Evolutionary conservation across 2,329 filamentous ascomycete genomes (phyloP), one percentile per base, ranked within the genome.

Genomic region (Aspergillus viridinutans): DNA sequence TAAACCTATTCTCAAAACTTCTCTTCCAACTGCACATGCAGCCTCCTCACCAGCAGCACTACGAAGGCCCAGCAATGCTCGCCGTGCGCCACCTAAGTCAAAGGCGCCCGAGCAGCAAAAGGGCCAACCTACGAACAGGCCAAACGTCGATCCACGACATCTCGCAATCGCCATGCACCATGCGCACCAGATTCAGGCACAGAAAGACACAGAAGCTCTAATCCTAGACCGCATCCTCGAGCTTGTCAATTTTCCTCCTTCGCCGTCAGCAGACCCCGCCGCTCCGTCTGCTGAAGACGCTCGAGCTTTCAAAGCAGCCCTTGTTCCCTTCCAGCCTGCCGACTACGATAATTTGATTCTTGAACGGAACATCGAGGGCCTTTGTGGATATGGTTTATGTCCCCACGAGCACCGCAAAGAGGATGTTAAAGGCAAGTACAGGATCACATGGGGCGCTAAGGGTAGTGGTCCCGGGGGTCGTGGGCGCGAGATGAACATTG

Each of bases 281-380:
- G 71, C 75, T 2, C 84, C 85, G 2, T 80, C 85, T 6, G 67
- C 81, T 1, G 71, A 81, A 32, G 91, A 96, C 70, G 81, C 81
- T 1, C 71, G 75, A 42, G 76, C 78, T 54, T 92, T 97, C 75
- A 86, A 87, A 65, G 69, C 78, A 3, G 82, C 85, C 38, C 77
- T 97, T 25, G 77, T 82, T 9, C 80, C 85, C 47, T 97, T 97
- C 75, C 90, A 93, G 70, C 90, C 92, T 0, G 82, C 83, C 53
- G 93, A 99, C 77, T 96, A 95, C 77, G 91, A 96, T 69, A 89
- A 90, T 62, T 79, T 97, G 51, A 86, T 97, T 58, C 83, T 89
- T 62, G 94, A 99, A 78, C 89, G 94, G 67, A 95, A 96, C 72
- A 88, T 90, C 63, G 87, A 90, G 65, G 84, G 83, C 47, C 81